Evolutionary conservation across 2,329 filamentous ascomycete genomes (phyloP).

Genomic region (Aspergillus quadrilineatus): DNA sequence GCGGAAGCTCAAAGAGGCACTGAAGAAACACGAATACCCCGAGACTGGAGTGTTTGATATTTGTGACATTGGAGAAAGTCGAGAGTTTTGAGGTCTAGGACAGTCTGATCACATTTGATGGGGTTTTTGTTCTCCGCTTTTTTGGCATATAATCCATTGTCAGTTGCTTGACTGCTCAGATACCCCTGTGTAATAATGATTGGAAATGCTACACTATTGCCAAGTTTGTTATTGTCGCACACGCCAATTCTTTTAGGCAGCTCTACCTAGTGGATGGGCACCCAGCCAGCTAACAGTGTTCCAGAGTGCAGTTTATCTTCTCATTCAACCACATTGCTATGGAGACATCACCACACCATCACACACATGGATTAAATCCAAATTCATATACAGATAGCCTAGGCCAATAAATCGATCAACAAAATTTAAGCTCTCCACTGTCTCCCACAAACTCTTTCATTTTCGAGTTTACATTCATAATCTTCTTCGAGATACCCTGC

Average conservation of each 20-base stretch:
- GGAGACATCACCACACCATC: neutral
- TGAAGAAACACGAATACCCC: constrained; percentile 64
- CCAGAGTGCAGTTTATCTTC: neutral
- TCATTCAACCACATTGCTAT: neutral
- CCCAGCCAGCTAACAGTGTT: neutral
- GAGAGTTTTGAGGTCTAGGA: constrained; percentile 60
- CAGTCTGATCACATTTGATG: neutral
- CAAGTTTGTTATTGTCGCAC: neutral
- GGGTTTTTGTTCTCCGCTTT: neutral
- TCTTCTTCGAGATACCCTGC: neutral
- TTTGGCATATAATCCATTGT: neutral
- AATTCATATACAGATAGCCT: neutral
- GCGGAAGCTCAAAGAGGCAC: constrained; percentile 66
- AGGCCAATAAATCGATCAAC: neutral
- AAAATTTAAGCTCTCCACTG: neutral
- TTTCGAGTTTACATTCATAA: neutral
- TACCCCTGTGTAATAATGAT: constrained; percentile 1
- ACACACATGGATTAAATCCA: neutral
- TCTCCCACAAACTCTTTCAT: neutral
- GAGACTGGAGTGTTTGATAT: constrained; percentile 77
- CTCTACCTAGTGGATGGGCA: neutral
- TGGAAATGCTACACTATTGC: neutral
- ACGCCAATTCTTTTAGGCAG: neutral
- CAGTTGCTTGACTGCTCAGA: neutral
- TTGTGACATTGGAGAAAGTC: constrained; percentile 80